Base-by-base conservation (phyloP, 495 filamentous ascomycete species). In the Astrothelium macrocarpum region DNA sequence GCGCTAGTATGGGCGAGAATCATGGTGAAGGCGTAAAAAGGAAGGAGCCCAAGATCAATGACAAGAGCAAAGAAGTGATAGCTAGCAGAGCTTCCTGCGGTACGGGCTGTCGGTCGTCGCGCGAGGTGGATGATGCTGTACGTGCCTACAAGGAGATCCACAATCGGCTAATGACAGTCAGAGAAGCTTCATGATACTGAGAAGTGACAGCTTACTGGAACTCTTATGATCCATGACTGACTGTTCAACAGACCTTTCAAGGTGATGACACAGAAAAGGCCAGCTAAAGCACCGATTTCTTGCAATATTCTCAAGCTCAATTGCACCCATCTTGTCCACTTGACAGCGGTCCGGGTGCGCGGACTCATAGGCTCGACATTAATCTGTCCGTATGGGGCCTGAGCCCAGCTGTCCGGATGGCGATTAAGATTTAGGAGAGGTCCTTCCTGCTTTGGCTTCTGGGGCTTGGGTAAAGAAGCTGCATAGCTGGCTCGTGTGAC, bases 111-210 rank as follows among this genome's bases (percentile, higher is more conserved):
- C 0, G 88, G 80, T 29, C 87, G 83, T 23, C 86, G 81, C 29
- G 78, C 76, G 29, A 94, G 83, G 72, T 95, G 89, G 70, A 87
- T 91, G 53, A 92, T 82, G 32, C 80, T 87, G 72, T 97, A 97
- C 5, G 85, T 66, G 0, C 83, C 84, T 69, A 87, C 84, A 2
- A 90, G 64, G 45, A 88, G 80, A 46, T 87, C 89, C 42, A 90
- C 79, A 3, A 82, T 87, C 58, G 90, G 85, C 89, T 87, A 64
- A n/a, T 28, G 7, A 25, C 12, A 7, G 23, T 10, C 32, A 11
- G n/a, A 36, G 14, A 65, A 68, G 31, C 69, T 42, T 66, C 62
- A 32, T 5, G 43, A n/a, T 16, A n/a, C 31, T 63, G 45, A 66
- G 63, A 28, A 62, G 11, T 46, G 56, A 32, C 25, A 31, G 76